Evolutionary conservation across 2,329 filamentous ascomycete species (phyloP), one percentile per base, ranked within the genome.

Genomic region (Blastomyces silverae): DNA sequence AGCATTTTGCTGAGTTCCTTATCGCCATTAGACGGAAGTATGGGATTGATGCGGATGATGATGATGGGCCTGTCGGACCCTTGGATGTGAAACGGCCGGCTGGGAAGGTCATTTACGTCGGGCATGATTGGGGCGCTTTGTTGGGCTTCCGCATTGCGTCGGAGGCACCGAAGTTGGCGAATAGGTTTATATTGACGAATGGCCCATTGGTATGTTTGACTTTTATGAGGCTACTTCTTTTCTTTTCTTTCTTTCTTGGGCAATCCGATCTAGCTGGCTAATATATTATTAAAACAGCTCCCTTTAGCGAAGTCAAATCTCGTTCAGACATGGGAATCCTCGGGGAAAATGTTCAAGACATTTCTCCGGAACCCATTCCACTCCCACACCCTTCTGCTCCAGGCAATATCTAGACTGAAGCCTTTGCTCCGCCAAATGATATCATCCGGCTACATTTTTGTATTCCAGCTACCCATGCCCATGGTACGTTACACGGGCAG

Each of bases 81-180:
- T 13, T 20, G 13, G 34, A 25, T 58, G 11, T 15, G 58, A 57
- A 65, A 63, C 65, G 62, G 63, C 65, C 34, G 15, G 77, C 73
- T 65, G 81, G 78, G 63, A 80, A 77, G 66, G 79, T 79, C 0
- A 74, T 83, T 25, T 76, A 84, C 59, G 81, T 83, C 44, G 79
- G 74, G 5, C 83, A 85, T 73, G 83, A 85, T 66, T 85, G 83
- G 83, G 83, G 83, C 20, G 81, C 79, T 64, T 70, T 82, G 10
- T 70, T 86, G 22, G 78, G 78, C 3, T 83, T 80, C 68, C 78
- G 84, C 56, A 78, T 87, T 55, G 84, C 84, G n/a, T 76, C 81
- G n/a, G 84, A 86, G 69, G 84, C 84, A 37, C 78, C 79, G 25
- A 77, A 80, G 62, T 71, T 87, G 58, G 82, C 84, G 10, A 81